Evolutionary conservation across 2,329 filamentous ascomycete genomes (phyloP).

Genomic region (Colletotrichum sp.): DNA sequence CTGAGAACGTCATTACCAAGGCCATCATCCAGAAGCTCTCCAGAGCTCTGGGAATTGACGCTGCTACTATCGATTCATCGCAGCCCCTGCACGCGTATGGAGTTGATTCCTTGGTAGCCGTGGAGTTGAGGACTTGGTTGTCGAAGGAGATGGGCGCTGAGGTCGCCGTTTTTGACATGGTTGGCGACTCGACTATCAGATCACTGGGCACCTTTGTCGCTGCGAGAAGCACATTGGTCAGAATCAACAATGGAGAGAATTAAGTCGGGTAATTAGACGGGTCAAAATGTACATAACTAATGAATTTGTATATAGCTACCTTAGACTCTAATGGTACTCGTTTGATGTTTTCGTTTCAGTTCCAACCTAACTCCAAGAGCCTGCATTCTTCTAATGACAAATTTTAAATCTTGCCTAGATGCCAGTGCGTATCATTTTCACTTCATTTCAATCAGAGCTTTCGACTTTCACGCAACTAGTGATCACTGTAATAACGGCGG

Average conservation of each 20-base stretch:
- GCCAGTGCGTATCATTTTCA: no score
- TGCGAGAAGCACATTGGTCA: background rate
- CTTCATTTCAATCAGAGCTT: no score
- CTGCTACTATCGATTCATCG: slow-evolving; percentile 21
- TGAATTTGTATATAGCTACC: no score
- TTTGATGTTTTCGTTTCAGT: no score
- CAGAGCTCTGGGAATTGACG: background rate
- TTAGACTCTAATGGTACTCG: no score
- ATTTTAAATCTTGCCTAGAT: no score
- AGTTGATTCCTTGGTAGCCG: background rate
- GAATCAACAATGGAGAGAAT: background rate
- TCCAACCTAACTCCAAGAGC: no score
- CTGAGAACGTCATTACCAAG: slow-evolving; percentile 20
- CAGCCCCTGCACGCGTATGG: slow-evolving; percentile 24
- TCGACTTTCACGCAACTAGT: no score
- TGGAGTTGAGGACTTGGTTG: background rate
- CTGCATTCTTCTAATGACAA: no score
- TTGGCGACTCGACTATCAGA: background rate
- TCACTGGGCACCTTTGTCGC: background rate
- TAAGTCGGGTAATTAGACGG: background rate
- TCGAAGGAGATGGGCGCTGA: background rate
- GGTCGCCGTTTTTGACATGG: background rate
- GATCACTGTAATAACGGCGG: no score
- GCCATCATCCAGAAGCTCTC: background rate
- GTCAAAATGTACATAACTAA: background rate